Percentiles rank a stretch among this genome's conserved stretches.
These are phyloP conservation scores for Eucalyptus regnans DNA, from an alignment of 345 rosid genomes.

Conservation along the genomic window DNA sequence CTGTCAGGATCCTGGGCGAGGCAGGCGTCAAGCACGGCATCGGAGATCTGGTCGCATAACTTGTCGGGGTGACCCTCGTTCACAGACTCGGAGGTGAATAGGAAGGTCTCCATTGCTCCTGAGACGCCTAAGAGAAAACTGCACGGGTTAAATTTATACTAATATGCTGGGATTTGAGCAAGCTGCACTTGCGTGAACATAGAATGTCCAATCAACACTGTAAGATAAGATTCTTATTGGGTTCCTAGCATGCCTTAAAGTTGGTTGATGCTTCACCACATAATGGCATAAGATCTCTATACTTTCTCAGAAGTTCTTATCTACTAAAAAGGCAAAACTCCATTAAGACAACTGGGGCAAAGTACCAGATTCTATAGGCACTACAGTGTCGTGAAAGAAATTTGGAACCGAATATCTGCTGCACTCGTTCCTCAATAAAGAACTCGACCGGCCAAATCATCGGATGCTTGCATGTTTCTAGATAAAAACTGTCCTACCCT, in stretches of 20 bases:
- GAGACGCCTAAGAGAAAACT: not conserved
- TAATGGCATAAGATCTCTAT: not conserved
- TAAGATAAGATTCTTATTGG: not conserved
- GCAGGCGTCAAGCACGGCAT: constrained; percentile 37
- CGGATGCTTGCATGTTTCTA: not conserved
- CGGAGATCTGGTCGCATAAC: constrained; percentile 39
- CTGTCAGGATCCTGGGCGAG: constrained; percentile 35
- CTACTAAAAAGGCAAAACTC: not conserved
- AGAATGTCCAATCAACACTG: not conserved
- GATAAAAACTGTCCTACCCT: not conserved
- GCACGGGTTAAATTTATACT: not conserved
- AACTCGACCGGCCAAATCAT: not conserved
- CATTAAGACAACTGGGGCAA: not conserved
- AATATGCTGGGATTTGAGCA: not conserved
- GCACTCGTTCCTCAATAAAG: not conserved
- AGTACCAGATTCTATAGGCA: not conserved
- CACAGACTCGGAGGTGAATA: constrained; percentile 37
- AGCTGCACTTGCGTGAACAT: not conserved
- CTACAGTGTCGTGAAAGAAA: not conserved
- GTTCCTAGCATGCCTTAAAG: not conserved
- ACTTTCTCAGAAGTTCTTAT: not conserved
- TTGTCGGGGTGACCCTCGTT: constrained; percentile 48
- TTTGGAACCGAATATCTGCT: not conserved
- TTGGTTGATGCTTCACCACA: not conserved
- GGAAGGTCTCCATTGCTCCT: constrained; percentile 28